These are phyloP conservation scores for Clonostachys rhizophaga DNA, from an alignment of 2,329 filamentous ascomycete species.

Conservation along the genomic window DNA sequence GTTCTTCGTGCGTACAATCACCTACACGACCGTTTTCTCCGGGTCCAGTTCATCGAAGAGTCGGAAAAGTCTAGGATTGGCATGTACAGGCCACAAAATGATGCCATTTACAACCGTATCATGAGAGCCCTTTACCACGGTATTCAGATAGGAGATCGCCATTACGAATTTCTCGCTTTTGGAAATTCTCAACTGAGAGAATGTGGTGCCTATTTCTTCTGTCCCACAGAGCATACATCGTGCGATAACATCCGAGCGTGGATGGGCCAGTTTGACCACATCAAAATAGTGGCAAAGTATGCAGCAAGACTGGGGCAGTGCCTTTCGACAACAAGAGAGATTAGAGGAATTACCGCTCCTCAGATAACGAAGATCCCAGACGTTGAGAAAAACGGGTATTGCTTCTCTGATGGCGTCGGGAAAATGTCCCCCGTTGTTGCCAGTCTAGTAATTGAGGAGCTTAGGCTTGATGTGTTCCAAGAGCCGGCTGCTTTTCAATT, in stretches of 20 bases:
- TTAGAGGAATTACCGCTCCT: slow-evolving; percentile 58
- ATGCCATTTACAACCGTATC: slow-evolving; percentile 71
- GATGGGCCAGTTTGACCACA: slow-evolving; percentile 84
- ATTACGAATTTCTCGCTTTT: slow-evolving; percentile 88
- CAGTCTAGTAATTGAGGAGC: slow-evolving; percentile 65
- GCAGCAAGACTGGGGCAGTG: slow-evolving; percentile 88
- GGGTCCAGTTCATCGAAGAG: slow-evolving; percentile 89
- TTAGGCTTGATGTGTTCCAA: slow-evolving; percentile 51
- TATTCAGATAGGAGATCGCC: slow-evolving; percentile 74
- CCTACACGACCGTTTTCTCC: slow-evolving; percentile 72
- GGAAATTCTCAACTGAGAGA: slow-evolving; percentile 95
- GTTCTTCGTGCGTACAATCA: slow-evolving; percentile 71
- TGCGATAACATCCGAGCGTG: slow-evolving; percentile 75
- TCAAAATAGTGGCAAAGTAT: slow-evolving; percentile 82
- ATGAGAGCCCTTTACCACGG: slow-evolving; percentile 69
- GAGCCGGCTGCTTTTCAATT: slow-evolving; percentile 87
- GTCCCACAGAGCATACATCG: slow-evolving; percentile 59
- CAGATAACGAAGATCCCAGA: slow-evolving; percentile 62
- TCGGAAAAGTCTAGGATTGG: slow-evolving; percentile 53
- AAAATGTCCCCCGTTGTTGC: slow-evolving; percentile 82
- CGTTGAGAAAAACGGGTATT: slow-evolving; percentile 62
- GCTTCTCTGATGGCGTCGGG: slow-evolving; percentile 89
- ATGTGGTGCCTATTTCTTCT: slow-evolving; percentile 90
- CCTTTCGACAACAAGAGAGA: slow-evolving; percentile 85
- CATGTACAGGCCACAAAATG: slow-evolving; percentile 47